Evolutionary conservation across 1,139 yeast genomes (phyloP).

Genomic region (Pneumocystis oryctolagi): DNA sequence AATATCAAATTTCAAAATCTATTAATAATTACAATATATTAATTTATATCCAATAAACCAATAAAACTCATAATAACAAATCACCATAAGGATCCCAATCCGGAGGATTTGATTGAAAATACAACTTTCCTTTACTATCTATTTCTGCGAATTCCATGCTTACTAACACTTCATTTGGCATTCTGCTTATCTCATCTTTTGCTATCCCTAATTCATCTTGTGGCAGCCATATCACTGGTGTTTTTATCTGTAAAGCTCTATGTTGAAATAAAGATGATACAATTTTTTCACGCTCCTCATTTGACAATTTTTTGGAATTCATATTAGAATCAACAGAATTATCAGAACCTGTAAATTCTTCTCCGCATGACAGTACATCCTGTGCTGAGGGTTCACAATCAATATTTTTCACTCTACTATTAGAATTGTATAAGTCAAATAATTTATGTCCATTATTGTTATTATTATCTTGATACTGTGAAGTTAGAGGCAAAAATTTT

Average conservation of each 20-base stretch:
- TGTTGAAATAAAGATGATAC: constrained; percentile 33
- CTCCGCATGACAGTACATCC: constrained; percentile 5
- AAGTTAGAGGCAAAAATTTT: constrained; percentile 56
- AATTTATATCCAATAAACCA: neutral
- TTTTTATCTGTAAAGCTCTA: constrained; percentile 52
- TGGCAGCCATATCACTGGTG: constrained; percentile 79
- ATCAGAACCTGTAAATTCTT: neutral
- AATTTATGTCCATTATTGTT: constrained; percentile 5
- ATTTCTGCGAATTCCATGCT: neutral
- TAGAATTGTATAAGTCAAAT: constrained; percentile 4
- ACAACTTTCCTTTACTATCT: neutral
- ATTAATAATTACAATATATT: neutral
- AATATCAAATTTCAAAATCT: neutral
- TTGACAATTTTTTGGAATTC: constrained; percentile 7
- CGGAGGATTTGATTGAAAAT: neutral
- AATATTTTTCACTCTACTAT: neutral
- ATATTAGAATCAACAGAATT: constrained; percentile 6
- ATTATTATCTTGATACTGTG: constrained; percentile 15
- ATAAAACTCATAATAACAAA: neutral
- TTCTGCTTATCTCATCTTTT: constrained; percentile 34
- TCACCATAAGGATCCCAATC: neutral
- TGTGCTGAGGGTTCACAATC: constrained; percentile 2
- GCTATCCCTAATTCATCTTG: constrained; percentile 74
- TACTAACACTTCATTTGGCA: neutral
- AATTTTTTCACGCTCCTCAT: constrained; percentile 11